phyloP scores from a whole-genome alignment of 352 stramenopile genomes.

The Phytopythium mirpurense region DNA sequence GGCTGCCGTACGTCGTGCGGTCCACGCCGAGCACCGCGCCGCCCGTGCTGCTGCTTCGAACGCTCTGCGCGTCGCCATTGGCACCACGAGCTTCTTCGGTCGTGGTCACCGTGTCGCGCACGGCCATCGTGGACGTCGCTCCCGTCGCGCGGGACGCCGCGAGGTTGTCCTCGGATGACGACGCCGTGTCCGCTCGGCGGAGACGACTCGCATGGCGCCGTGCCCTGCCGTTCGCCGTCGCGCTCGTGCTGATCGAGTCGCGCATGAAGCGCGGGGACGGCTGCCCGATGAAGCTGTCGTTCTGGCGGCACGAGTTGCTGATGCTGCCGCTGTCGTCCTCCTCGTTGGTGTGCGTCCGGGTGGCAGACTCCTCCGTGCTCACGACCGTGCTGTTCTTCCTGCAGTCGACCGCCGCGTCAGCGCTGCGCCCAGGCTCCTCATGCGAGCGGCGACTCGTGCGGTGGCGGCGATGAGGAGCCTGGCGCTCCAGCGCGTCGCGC shows the following conservation, averaged over 20 bases:
- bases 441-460: background rate
- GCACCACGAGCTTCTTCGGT: background rate
- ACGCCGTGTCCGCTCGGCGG: background rate
- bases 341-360: background rate
- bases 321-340: conserved; percentile 16
- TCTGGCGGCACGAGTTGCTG: conserved; percentile 13
- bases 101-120: background rate
- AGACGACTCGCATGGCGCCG: background rate
- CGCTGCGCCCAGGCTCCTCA: conserved; percentile 6
- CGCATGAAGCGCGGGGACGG: conserved; percentile 12
- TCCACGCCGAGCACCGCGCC: conserved; percentile 7
- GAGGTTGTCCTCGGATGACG: background rate
- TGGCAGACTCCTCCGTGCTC: background rate
- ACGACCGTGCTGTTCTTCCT: background rate
- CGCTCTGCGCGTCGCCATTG: background rate
- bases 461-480: background rate
- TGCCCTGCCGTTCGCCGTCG: background rate
- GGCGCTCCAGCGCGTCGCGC: background rate
- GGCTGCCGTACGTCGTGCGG: conserved; percentile 23
- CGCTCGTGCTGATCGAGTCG: conserved; percentile 18
- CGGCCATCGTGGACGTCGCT: conserved; percentile 10
- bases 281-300: conserved; percentile 14
- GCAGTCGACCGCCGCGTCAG: background rate
- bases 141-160: background rate
- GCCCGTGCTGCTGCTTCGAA: conserved; percentile 5